A percentile compares a stretch with the other conserved stretches of the same genome.
phyloP scores from a whole-genome alignment of 2,329 filamentous ascomycete genomes.

The Exophiala lecanii-corni region DNA sequence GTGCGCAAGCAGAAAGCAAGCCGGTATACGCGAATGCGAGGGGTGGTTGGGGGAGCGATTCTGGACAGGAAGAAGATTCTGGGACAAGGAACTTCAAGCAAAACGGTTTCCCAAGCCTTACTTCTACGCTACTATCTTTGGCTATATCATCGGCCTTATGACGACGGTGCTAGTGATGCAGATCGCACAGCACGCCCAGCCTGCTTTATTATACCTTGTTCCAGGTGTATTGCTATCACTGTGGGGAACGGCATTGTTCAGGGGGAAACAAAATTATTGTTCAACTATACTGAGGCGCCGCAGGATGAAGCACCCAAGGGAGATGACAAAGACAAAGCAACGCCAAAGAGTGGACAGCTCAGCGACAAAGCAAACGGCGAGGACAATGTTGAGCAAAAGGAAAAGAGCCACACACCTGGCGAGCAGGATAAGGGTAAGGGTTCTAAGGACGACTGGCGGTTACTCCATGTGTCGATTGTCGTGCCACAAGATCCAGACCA shows the following conservation, averaged over 20 bases:
- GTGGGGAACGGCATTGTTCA: conserved; percentile 67
- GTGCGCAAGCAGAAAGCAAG: conserved; percentile 24
- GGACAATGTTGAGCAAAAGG: neutral
- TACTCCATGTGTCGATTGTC: no score
- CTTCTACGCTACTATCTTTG: conserved; percentile 70
- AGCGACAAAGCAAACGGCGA: neutral
- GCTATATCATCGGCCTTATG: conserved; percentile 75
- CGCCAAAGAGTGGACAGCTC: neutral
- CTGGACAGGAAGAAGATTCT: conserved; percentile 57
- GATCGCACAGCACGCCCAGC: conserved; percentile 75
- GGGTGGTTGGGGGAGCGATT: conserved; percentile 77
- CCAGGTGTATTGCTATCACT: conserved; percentile 72
- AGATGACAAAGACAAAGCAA: conserved; percentile 7
- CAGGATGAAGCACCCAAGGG: conserved; percentile 39
- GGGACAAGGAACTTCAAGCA: conserved; percentile 34
- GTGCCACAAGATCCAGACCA: no score
- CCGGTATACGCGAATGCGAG: conserved; percentile 51
- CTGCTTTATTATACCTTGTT: conserved; percentile 86
- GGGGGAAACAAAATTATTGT: conserved; percentile 74
- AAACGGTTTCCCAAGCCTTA: conserved; percentile 73
- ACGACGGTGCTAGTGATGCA: conserved; percentile 72
- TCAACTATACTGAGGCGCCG: conserved; percentile 69
- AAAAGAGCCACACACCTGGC: neutral
- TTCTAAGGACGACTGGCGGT: no score
- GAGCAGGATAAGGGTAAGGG: neutral